Conservation (phyloP, 768 basidiomycete species). For the Mycena rosella region DNA sequence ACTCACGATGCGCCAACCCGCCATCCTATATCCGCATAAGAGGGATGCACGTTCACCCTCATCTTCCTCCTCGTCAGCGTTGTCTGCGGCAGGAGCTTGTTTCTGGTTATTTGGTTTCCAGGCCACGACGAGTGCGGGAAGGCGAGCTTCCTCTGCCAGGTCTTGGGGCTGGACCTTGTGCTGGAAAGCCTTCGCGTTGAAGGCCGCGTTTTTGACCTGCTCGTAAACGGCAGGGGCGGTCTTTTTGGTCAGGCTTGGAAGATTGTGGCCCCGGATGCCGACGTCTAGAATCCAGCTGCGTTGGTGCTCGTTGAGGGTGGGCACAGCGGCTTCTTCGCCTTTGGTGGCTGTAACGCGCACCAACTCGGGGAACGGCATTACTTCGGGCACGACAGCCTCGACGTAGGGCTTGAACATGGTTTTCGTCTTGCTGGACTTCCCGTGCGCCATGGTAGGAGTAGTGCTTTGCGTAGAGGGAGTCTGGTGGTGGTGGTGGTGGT, state of each 20-base stretch:
- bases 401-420: constrained; percentile 22
- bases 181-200: constrained; percentile 24
- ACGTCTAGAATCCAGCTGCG: constrained; percentile 20
- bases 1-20: constrained; percentile 15
- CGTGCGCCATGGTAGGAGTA: constrained; percentile 1
- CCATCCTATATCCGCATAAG: constrained; percentile 16
- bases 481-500: not conserved
- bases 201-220: constrained; percentile 16
- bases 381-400: constrained; percentile 2
- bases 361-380: constrained; percentile 24
- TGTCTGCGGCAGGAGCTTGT: not conserved
- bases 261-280: not conserved
- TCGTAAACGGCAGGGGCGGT: not conserved
- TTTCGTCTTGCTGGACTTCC: not conserved
- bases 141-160: not conserved
- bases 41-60: not conserved
- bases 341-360: not conserved
- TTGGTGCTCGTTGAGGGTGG: constrained; percentile 21
- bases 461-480: not conserved
- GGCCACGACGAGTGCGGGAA: constrained; percentile 3
- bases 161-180: constrained; percentile 15
- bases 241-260: not conserved
- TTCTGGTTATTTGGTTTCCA: not conserved
- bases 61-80: constrained; percentile 10
- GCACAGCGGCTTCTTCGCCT: constrained; percentile 2